phyloP scores from a whole-genome alignment of 2,329 filamentous ascomycete species.

The Verticillium zaregamsianum region DNA sequence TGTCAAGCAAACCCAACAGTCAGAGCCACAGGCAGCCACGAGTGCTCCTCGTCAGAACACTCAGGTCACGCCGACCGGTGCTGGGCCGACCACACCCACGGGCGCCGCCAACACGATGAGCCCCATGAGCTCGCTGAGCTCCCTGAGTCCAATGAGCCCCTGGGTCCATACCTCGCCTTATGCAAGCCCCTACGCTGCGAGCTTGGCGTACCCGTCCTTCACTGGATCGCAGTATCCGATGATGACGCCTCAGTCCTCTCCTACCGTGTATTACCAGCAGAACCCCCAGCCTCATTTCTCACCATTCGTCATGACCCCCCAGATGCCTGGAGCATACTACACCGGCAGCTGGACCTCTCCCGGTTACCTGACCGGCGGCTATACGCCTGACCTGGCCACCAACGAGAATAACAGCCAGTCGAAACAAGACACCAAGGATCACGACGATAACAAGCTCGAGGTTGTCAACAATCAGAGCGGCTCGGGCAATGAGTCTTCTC shows the following conservation, averaged over 20 bases:
- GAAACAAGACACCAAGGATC: too few relatives aligned
- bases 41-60: neutral
- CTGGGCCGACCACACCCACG: neutral
- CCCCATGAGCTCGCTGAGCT: neutral
- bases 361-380: neutral
- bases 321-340: neutral
- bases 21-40: neutral
- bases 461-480: too few relatives aligned
- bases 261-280: neutral
- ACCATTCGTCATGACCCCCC: neutral
- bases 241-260: neutral
- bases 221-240: neutral
- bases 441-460: too few relatives aligned
- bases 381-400: neutral
- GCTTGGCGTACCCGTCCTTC: neutral
- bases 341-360: neutral
- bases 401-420: too few relatives aligned
- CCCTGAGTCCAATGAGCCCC: neutral
- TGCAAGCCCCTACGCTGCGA: neutral
- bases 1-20: neutral
- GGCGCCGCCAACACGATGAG: neutral
- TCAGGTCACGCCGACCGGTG: neutral
- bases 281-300: neutral
- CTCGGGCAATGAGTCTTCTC: too few relatives aligned
- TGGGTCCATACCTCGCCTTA: neutral